Evolutionary conservation across 2,329 filamentous ascomycete species (phyloP), one percentile per base, ranked within the genome.

Genomic region (Ascosphaera acerosa): DNA sequence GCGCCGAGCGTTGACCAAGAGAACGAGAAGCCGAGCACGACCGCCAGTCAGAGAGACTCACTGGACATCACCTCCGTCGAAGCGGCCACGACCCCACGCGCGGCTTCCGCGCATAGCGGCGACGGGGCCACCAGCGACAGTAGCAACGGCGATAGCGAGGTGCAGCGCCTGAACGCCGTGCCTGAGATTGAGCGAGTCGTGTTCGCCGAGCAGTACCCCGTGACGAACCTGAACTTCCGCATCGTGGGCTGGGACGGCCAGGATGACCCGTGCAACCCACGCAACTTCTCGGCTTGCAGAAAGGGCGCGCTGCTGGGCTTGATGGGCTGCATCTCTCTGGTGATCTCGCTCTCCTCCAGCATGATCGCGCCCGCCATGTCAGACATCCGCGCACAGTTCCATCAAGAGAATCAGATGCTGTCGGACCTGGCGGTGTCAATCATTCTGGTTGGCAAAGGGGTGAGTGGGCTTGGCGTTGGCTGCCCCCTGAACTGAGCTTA

Each of bases 381-480:
- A 9, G 15, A 14, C n/a, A 14, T 22, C 16, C 15, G 30, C 6
- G 15, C 20, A 4, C 18, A 32, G n/a, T 32, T 32, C 18, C 4
- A 32, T 12, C 12, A 6, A 12, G 10, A 19, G 4, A 23, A 12
- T 23, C n/a, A 19, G 6, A 18, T 20, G 4, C 15, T 34, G 3
- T 15, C 23, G 4, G 28, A 18, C n/a, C 26, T 31, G 14, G 14
- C 32, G 4, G 32, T 31, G 4, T 49, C 57, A 0, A 38, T 64
- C 15, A 49, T 62, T 9, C 41, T 64, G 1, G 55, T 61, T 32
- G 56, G 62, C 2, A 27, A 27, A 10, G 25, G 25, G 4, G 25
- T 27, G 16, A 27, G 25, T 27, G 61, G 66, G n/a, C n/a, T n/a
- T n/a, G n/a, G n/a, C n/a, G n/a, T n/a, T n/a, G n/a, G n/a, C n/a